Conservation (phyloP, 345 rosid species). For the Eutrema heterophyllum region DNA sequence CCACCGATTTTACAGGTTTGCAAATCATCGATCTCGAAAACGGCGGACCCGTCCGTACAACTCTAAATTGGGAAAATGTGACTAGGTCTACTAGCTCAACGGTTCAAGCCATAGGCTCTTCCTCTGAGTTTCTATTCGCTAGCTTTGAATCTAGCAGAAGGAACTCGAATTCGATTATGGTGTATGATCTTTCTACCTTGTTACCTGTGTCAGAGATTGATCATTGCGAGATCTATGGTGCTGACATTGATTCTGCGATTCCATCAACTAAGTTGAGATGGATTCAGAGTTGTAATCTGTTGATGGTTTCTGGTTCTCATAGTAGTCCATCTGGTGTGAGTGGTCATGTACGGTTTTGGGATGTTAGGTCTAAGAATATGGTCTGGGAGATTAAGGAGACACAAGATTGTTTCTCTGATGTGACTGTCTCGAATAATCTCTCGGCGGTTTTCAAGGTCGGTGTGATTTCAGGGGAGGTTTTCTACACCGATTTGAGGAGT, state of each 20-base stretch:
- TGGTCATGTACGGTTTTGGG: slow-evolving; percentile 78
- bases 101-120: slow-evolving; percentile 80
- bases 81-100: slow-evolving; percentile 66
- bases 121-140: slow-evolving; percentile 51
- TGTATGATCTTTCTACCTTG: slow-evolving; percentile 61
- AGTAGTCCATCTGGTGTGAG: slow-evolving; percentile 71
- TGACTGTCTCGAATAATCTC: slow-evolving; percentile 63
- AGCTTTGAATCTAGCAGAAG: slow-evolving; percentile 93
- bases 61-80: slow-evolving; percentile 65
- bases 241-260: slow-evolving; percentile 68
- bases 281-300: slow-evolving; percentile 50
- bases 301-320: slow-evolving; percentile 92
- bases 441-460: slow-evolving; percentile 74
- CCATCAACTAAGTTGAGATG: slow-evolving; percentile 82
- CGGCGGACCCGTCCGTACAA: slow-evolving; percentile 57
- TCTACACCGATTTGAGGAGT: slow-evolving; percentile 57
- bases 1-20: slow-evolving; percentile 81
- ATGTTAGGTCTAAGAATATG: slow-evolving; percentile 62
- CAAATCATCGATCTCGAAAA: slow-evolving; percentile 69
- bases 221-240: slow-evolving; percentile 64
- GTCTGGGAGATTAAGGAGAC: slow-evolving; percentile 77
- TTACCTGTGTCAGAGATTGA: slow-evolving; percentile 67
- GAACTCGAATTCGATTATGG: slow-evolving; percentile 80
- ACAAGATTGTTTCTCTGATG: slow-evolving; percentile 80
- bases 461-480: slow-evolving; percentile 69